Percentiles rank a stretch among this genome's conserved stretches.
Conservation (phyloP, 2,329 filamentous ascomycete species). For the Curvularia hawaiiensis region DNA sequence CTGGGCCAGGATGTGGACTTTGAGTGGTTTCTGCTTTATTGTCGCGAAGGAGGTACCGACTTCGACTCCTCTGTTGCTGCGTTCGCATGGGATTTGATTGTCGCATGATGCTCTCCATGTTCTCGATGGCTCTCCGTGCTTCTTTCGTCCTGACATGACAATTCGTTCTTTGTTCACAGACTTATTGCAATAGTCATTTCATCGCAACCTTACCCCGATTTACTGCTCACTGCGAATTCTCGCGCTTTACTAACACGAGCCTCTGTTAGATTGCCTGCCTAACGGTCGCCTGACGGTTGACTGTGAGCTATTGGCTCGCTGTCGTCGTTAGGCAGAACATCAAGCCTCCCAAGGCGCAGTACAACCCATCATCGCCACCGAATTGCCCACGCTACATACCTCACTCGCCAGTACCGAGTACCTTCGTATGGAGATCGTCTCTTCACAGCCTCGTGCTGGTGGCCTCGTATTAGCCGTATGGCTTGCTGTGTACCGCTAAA, state of each 20-base stretch:
- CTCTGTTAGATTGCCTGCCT: background rate
- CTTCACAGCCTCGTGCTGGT: constrained; percentile 13
- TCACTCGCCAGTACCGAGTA: background rate
- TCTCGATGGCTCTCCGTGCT: background rate
- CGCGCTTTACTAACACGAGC: background rate
- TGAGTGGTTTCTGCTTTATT: background rate
- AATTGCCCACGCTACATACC: background rate
- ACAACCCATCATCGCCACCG: background rate
- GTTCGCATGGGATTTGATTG: background rate
- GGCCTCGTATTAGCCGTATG: constrained; percentile 2
- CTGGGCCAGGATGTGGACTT: background rate
- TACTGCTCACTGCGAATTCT: background rate
- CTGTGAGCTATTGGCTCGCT: background rate
- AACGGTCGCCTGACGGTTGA: background rate
- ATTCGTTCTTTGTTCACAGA: background rate
- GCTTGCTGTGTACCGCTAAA: constrained; percentile 3
- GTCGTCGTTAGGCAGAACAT: background rate
- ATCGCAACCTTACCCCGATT: background rate
- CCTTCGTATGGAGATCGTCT: constrained; percentile 2
- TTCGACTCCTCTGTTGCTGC: background rate
- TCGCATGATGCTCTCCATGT: background rate
- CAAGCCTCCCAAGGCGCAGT: background rate
- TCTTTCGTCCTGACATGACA: background rate
- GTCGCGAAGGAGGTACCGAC: too few relatives aligned
- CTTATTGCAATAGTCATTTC: background rate